Evolutionary conservation across 495 filamentous ascomycete genomes (phyloP).

Genomic region (Pyronema omphalodes): DNA sequence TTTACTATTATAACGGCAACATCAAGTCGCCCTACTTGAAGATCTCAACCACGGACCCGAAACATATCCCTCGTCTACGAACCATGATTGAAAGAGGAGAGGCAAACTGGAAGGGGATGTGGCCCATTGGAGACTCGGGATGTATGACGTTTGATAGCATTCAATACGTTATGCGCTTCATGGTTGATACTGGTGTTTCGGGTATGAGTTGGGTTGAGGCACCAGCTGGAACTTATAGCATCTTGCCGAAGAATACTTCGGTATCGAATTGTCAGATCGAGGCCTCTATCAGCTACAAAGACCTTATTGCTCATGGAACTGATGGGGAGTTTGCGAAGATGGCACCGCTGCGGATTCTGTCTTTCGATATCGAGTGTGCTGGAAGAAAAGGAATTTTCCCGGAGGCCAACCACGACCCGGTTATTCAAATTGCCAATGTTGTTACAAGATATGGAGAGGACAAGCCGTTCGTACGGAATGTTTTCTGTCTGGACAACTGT

Average conservation of each 20-base stretch:
- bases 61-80: conserved; percentile 54
- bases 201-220: conserved; percentile 98
- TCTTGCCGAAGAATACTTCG: conserved; percentile 39
- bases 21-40: conserved; percentile 81
- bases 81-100: conserved; percentile 49
- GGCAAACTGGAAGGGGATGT: conserved; percentile 79
- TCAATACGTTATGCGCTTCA: conserved; percentile 86
- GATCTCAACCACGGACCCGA: conserved; percentile 78
- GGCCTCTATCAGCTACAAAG: conserved; percentile 57
- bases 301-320: conserved; percentile 74
- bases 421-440: conserved; percentile 98
- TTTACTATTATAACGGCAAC: conserved; percentile 86
- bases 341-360: conserved; percentile 80
- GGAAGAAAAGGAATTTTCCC: conserved; percentile 95
- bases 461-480: conserved; percentile 90
- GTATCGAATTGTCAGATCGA: conserved; percentile 94
- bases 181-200: conserved; percentile 85
- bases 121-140: conserved; percentile 48
- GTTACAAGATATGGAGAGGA: conserved; percentile 89
- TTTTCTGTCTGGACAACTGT: conserved; percentile 82
- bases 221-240: conserved; percentile 48
- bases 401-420: conserved; percentile 73
- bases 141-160: conserved; percentile 87
- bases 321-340: conserved; percentile 97
- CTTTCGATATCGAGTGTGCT: conserved; percentile 97